Base-by-base conservation (phyloP, 139 green algal species). In the Protoeuglena noctilucae region DNA sequence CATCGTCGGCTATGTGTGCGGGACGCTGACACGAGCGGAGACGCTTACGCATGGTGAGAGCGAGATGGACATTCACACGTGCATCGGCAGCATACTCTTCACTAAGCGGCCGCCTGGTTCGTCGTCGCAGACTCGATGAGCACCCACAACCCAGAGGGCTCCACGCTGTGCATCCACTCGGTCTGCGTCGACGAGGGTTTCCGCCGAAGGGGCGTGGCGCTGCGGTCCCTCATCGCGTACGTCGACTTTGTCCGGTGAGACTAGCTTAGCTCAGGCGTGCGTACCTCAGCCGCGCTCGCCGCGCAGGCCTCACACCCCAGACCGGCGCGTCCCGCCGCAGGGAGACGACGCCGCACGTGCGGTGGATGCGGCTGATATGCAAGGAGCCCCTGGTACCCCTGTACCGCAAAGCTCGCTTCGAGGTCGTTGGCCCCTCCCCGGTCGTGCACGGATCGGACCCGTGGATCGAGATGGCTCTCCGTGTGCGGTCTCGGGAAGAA, bases 71-170 rank as follows among this genome's bases (percentile, higher is more conserved):
- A n/a, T n/a, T n/a, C n/a, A n/a, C n/a, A n/a, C n/a, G n/a, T n/a
- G n/a, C n/a, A n/a, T n/a, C n/a, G n/a, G n/a, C n/a, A n/a, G n/a
- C n/a, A n/a, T n/a, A n/a, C n/a, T n/a, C n/a, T n/a, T n/a, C n/a
- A n/a, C n/a, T n/a, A n/a, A n/a, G n/a, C n/a, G n/a, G n/a, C n/a
- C n/a, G n/a, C n/a, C n/a, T n/a, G n/a, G n/a, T n/a, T n/a, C n/a
- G n/a, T n/a, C n/a, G n/a, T n/a, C n/a, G n/a, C n/a, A n/a, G 53
- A 60, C 5, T 48, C 39, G 16, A 60, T 60, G 53, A 53, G 26
- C 22, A 60, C 5, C 26, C 53, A 60, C 53, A 28, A 52, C 19
- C 53, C 53, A 28, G 26, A 6, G 5, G 53, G 53, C 19, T 19
- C 4, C 6, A 31, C 30, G 28, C 53, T 60, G n/a, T 60, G 53